These are phyloP conservation scores for Trichosporon sp. DNA, from an alignment of 1,284 basidiomycete species.

Conservation along the genomic window DNA sequence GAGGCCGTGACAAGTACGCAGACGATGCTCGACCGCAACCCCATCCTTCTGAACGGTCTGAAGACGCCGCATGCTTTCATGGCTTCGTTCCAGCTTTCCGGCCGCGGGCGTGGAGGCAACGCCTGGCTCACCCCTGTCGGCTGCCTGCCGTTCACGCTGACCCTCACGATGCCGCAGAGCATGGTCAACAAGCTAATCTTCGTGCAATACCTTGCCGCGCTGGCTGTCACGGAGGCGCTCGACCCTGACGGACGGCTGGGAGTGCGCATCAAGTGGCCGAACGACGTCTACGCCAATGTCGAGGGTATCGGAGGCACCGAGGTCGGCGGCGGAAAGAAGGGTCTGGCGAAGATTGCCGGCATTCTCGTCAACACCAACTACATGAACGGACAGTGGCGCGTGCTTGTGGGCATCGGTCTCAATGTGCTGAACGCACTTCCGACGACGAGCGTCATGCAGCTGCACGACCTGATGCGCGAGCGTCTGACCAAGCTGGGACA, in stretches of 20 bases:
- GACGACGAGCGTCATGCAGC: slow-evolving; percentile 71
- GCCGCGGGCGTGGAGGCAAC: slow-evolving; percentile 83
- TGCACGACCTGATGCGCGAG: slow-evolving; percentile 48
- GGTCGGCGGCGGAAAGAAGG: slow-evolving; percentile 49
- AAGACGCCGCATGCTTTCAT: slow-evolving; percentile 69
- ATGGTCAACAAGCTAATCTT: slow-evolving; percentile 74
- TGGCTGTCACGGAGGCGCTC: slow-evolving; percentile 78
- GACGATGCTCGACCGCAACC: slow-evolving; percentile 91
- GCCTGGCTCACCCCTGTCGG: slow-evolving; percentile 89
- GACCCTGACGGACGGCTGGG: slow-evolving; percentile 54
- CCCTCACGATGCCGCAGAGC: slow-evolving; percentile 57
- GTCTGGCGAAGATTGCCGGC: slow-evolving; percentile 69
- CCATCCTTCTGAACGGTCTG: slow-evolving; percentile 61
- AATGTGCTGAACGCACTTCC: slow-evolving; percentile 81
- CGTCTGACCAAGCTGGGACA: slow-evolving; percentile 11
- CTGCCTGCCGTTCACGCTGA: slow-evolving; percentile 79
- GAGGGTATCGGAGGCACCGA: slow-evolving; percentile 47
- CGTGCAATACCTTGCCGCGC: slow-evolving; percentile 86
- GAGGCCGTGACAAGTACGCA: slow-evolving; percentile 92
- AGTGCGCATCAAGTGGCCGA: slow-evolving; percentile 92
- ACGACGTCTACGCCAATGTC: slow-evolving; percentile 76
- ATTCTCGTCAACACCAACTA: slow-evolving; percentile 88
- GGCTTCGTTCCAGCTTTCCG: slow-evolving; percentile 80
- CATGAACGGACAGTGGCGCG: slow-evolving; percentile 61
- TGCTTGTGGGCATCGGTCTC: slow-evolving; percentile 83